phyloP scores from a whole-genome alignment of 2,329 filamentous ascomycete genomes.

The Diaporthe batatas region DNA sequence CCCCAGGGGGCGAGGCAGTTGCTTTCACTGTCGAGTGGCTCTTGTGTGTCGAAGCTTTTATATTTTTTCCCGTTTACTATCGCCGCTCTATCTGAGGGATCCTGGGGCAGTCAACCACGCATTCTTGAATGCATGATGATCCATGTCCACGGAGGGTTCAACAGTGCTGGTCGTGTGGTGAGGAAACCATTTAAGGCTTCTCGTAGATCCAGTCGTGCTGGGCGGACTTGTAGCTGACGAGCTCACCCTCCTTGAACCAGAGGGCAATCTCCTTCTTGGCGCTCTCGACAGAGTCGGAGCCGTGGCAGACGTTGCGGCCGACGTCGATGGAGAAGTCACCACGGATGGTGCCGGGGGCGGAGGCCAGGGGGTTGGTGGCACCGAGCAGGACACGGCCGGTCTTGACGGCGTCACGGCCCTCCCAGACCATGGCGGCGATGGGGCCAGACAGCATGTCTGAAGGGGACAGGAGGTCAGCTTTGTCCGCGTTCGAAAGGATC shows the following conservation, averaged over 20 bases:
- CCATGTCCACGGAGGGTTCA: not conserved
- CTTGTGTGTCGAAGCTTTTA: slow-evolving; percentile 34
- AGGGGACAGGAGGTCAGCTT: slow-evolving; percentile 42
- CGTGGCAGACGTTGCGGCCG: slow-evolving; percentile 78
- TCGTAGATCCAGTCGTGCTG: slow-evolving; percentile 98
- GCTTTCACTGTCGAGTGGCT: not conserved
- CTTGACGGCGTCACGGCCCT: slow-evolving; percentile 99
- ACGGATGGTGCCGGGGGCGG: slow-evolving; percentile 97
- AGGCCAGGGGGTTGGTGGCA: slow-evolving; percentile 98
- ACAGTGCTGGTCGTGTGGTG: slow-evolving; percentile 3
- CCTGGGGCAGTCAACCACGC: not conserved
- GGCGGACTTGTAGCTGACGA: slow-evolving; percentile 86
- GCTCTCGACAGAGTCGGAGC: slow-evolving; percentile 98
- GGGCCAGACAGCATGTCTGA: slow-evolving; percentile 96
- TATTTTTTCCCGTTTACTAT: slow-evolving; percentile 43
- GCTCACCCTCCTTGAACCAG: slow-evolving; percentile 94
- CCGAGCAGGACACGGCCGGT: slow-evolving; percentile 95
- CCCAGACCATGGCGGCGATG: slow-evolving; percentile 99
- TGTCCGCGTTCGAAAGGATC: not conserved
- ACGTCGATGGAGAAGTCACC: slow-evolving; percentile 85
- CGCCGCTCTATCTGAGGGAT: slow-evolving; percentile 34
- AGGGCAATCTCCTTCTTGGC: slow-evolving; percentile 99
- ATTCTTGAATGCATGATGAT: not conserved
- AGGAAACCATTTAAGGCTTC: slow-evolving; percentile 69
- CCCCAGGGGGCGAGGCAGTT: not conserved